Base-by-base conservation (phyloP, 768 basidiomycete species). In the Termitomyces sp. region DNA sequence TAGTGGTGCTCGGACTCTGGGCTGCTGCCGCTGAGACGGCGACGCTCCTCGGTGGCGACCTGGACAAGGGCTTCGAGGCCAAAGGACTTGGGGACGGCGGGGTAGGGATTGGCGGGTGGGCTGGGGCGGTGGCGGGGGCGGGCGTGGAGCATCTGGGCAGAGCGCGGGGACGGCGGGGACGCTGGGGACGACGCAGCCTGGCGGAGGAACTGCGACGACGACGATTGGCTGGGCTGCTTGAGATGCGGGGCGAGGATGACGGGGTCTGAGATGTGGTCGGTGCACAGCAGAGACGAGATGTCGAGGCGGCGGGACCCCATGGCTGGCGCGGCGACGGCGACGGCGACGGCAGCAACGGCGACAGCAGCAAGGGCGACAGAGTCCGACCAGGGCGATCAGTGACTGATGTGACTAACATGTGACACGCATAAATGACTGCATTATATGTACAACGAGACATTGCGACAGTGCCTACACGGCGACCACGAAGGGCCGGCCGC, bases 401-500 rank as follows among this genome's bases (percentile, higher is more conserved):
- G 56, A 64, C 57, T 56, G 20, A 56, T 49, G 60, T 58, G 57
- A 61, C 54, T 26, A 36, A 46, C 57, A 20, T 42, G 16, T 47
- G 45, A 53, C 47, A 41, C 0, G 7, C 1, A 37, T 16, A 39
- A 8, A 36, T n/a, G n/a, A 41, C n/a, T n/a, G n/a, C n/a, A n/a
- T 41, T 20, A n/a, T n/a, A 58, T 92, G 86, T 92, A 88, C 88
- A 84, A 90, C 89, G 81, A 84, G 87, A 91, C 90, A 90, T 91
- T 92, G 90, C 90, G 87, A 80, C 79, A 74, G 66, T 69, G 75
- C 80, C 85, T 88, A 90, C 68, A 72, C 79, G 79, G 78, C 64
- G 70, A 75, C 83, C 81, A 80, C 83, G 83, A 88, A 91, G 78
- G 73, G 77, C 72, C 72, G 59, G 66, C 82, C 77, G 77, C 66